Percentiles rank a stretch among this genome's conserved stretches.
These are phyloP conservation scores for Stropharia rugosoannulata DNA, from an alignment of 768 basidiomycete genomes.

Conservation along the genomic window DNA sequence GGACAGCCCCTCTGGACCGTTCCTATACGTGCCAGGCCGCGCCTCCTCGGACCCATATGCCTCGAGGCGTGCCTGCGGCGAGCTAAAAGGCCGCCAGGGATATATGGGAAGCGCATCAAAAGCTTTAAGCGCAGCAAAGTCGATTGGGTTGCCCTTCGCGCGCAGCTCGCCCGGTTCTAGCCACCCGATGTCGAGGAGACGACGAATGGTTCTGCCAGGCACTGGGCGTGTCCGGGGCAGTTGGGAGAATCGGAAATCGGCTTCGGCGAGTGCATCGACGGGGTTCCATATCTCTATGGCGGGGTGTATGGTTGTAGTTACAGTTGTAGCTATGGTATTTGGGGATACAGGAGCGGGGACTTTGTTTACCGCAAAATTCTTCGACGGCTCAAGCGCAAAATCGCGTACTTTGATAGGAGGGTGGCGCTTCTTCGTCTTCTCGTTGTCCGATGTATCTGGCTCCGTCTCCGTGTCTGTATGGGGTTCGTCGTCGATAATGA, in stretches of 20 bases:
- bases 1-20: constrained; percentile 7
- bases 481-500: no score
- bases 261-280: constrained; percentile 34
- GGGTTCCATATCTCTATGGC: constrained; percentile 39
- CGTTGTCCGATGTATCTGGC: no score
- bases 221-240: constrained; percentile 29
- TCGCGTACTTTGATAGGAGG: constrained; percentile 39
- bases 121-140: constrained; percentile 31
- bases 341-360: not conserved
- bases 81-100: constrained; percentile 15
- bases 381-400: constrained; percentile 28
- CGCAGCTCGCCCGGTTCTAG: constrained; percentile 31
- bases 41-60: constrained; percentile 7
- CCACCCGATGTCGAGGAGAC: constrained; percentile 40
- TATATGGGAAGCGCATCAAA: constrained; percentile 21
- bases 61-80: not conserved
- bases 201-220: constrained; percentile 33
- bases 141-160: constrained; percentile 28
- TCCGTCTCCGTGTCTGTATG: no score
- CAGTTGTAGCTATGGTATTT: not conserved
- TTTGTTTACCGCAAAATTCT: not conserved
- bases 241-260: constrained; percentile 36
- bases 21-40: constrained; percentile 10
- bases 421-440: not conserved
- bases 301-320: constrained; percentile 9